These are phyloP conservation scores for Rhododendron kiyosumense DNA, from an alignment of 148 eudicot genomes.

Conservation along the genomic window DNA sequence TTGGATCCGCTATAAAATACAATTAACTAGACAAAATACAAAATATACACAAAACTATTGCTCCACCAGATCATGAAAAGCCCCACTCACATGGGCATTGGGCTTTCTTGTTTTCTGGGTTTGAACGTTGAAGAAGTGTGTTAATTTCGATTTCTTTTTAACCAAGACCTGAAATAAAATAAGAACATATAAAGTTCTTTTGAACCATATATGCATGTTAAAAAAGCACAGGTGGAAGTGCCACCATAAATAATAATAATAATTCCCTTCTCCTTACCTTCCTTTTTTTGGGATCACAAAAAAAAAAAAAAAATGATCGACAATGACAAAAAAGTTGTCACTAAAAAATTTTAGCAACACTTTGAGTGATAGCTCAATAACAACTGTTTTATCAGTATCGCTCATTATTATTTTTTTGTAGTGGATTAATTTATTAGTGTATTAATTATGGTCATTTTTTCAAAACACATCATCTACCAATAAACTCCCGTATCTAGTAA, in stretches of 20 bases:
- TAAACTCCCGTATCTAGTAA: not conserved
- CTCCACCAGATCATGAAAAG: not conserved
- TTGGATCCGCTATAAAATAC: no score
- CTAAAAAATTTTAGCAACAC: no score
- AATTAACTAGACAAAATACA: no score
- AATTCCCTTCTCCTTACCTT: no score
- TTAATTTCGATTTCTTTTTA: not conserved
- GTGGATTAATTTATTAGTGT: no score
- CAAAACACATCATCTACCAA: no score
- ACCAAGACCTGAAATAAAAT: not conserved
- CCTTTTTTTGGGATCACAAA: no score
- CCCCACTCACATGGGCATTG: not conserved
- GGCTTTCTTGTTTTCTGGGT: conserved; percentile 12
- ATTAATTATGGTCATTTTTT: no score
- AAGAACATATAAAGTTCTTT: not conserved
- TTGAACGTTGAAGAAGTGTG: not conserved
- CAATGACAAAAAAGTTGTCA: no score
- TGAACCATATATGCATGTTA: not conserved
- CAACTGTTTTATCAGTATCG: no score
- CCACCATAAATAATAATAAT: not conserved
- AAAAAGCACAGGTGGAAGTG: not conserved
- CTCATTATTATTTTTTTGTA: not conserved
- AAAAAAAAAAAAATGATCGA: no score
- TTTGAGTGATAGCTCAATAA: no score
- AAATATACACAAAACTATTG: not conserved